Percentiles rank a stretch among this genome's conserved stretches.
Evolutionary conservation across 768 basidiomycete species (phyloP).

Genomic region (Galerina marginata): DNA sequence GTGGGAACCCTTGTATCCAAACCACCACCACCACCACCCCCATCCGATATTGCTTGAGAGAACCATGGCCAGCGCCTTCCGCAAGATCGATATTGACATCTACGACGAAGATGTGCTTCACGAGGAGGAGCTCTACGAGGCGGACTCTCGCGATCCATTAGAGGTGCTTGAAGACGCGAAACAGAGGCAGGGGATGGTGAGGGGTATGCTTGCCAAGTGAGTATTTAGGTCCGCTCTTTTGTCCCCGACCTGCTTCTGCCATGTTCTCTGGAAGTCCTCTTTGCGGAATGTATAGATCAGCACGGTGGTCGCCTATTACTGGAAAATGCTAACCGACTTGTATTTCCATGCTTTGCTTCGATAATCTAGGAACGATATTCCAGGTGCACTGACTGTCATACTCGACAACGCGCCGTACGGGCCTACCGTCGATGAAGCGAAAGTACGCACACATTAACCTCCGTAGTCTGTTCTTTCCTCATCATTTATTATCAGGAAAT

Average conservation of each 20-base stretch:
- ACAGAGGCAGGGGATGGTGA: conserved; percentile 72
- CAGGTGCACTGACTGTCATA: conserved; percentile 71
- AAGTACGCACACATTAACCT: conserved; percentile 53
- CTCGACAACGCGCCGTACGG: conserved; percentile 91
- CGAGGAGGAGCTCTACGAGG: conserved; percentile 85
- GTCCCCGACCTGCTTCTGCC: too few species aligned
- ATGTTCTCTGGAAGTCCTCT: too few species aligned
- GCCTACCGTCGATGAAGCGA: conserved; percentile 85
- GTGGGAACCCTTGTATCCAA: too few species aligned
- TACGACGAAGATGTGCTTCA: conserved; percentile 91
- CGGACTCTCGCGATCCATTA: conserved; percentile 80
- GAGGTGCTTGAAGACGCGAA: conserved; percentile 80
- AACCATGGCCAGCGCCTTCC: conserved; percentile 63
- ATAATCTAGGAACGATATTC: conserved; percentile 69
- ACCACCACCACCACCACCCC: too few species aligned
- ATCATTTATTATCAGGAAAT: conserved; percentile 55
- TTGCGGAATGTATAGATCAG: too few species aligned
- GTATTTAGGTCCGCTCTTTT: conserved; percentile 26
- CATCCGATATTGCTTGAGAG: neutral
- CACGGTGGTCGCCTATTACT: neutral
- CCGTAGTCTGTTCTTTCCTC: neutral
- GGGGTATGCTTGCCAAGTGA: conserved; percentile 76
- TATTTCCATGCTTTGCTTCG: neutral
- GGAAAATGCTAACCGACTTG: neutral
- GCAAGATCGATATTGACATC: conserved; percentile 93